Base-by-base conservation (phyloP, 2,329 filamentous ascomycete species). In the Mollisia scopiformis region DNA sequence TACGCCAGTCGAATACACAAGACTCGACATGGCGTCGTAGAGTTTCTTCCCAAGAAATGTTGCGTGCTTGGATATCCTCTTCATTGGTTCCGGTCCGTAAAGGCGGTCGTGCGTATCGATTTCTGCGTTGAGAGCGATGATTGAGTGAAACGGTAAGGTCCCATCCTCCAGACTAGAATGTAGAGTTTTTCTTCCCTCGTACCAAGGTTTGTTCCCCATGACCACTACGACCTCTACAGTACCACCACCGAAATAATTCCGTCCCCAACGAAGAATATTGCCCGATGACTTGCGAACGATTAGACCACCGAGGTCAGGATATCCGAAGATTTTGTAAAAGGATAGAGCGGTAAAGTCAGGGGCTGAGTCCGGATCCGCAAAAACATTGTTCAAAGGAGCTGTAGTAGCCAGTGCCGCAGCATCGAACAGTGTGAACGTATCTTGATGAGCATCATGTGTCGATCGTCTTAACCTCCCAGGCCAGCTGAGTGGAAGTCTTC, bases 241-340 rank as follows among this genome's bases (percentile, higher is more conserved):
- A 3, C 93, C 93, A 6, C 93, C 93, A 4, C 93, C 93, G 74
- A 97, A 97, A 69, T 95, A 97, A 62, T 78, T 86, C 61, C 91
- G 84, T 47, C 80, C 79, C 46, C 80, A 79, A 27, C 83, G 78
- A 51, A 96, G 87, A 1, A 88, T 71, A 37, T 82, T 75, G 14
- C 84, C 84, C 6, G 90, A 84, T 25, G 84, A 80, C 66, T 90
- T 92, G 31, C 89, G 86, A 8, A 97, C 86, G 23, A 97, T 85
- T 58, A 97, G 77, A 1, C 87, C 92, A 1, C 93, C 93, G 1
- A 97, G 79, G 71, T 97, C 91, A 0, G 93, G 93, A 64, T 96
- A 97, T 1, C 93, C 93, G 73, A 97, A 97, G 13, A 97, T 93
- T 75, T 97, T 97, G 78, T 96, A 95, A 63, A 97, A 86, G 73